phyloP scores from a whole-genome alignment of 441 rosid species.

The Mallotus repandus region DNA sequence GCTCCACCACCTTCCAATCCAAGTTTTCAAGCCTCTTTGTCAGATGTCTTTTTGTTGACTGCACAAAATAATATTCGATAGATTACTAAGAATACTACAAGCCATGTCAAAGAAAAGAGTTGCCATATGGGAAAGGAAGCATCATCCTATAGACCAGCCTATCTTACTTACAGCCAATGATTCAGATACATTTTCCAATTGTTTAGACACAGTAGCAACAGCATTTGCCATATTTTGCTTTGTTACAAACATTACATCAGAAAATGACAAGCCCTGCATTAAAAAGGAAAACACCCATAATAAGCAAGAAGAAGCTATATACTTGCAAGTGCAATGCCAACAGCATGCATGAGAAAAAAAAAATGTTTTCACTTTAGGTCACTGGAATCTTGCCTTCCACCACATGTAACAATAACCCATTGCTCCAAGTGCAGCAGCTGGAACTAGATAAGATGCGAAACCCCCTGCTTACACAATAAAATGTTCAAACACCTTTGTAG shows the following conservation, averaged over 20 bases:
- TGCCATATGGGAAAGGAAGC: conserved; percentile 14
- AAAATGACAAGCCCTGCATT: conserved; percentile 80
- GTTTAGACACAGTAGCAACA: conserved; percentile 71
- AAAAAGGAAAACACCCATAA: conserved; percentile 19
- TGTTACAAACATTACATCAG: conserved; percentile 86
- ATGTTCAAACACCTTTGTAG: conserved; percentile 7
- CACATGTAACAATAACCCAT: conserved; percentile 94
- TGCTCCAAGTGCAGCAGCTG: conserved; percentile 92
- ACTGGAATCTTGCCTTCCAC: conserved; percentile 70
- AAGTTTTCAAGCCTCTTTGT: conserved; percentile 59
- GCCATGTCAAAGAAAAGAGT: conserved; percentile 17
- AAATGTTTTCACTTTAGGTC: conserved; percentile 20
- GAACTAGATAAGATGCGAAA: conserved; percentile 71
- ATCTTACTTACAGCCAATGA: conserved; percentile 61
- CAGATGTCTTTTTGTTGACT: conserved; percentile 84
- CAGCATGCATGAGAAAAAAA: conserved; percentile 5
- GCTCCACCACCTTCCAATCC: conserved; percentile 91
- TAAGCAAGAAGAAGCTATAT: conserved; percentile 2
- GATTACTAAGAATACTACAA: conserved; percentile 16
- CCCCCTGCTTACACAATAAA: conserved; percentile 43
- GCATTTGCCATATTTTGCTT: conserved; percentile 86
- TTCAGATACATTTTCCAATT: conserved; percentile 69
- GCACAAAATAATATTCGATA: conserved; percentile 30
- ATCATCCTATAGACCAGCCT: background rate
- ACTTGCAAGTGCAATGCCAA: conserved; percentile 7